These are phyloP conservation scores for Beta lomatogona DNA, from an alignment of 179 eudicot species.

Conservation along the genomic window DNA sequence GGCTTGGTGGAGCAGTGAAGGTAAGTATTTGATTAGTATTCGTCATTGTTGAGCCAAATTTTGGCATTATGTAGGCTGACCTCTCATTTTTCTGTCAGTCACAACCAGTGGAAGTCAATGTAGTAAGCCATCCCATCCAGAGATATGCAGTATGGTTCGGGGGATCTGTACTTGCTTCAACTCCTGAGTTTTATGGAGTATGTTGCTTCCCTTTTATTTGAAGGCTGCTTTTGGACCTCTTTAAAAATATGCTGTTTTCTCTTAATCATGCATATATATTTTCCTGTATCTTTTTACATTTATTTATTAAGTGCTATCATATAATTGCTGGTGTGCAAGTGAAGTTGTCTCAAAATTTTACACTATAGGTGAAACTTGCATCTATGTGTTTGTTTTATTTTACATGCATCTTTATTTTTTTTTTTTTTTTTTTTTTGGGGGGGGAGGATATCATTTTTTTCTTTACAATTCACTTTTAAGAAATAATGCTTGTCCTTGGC, in stretches of 20 bases:
- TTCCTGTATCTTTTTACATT: neutral
- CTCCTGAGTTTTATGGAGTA: conserved; percentile 88
- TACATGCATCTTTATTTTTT: neutral
- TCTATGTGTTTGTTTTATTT: neutral
- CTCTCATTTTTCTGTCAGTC: conserved; percentile 51
- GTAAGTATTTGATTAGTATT: conserved; percentile 35
- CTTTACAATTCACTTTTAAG: neutral
- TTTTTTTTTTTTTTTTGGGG: too few species aligned
- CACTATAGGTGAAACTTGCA: neutral
- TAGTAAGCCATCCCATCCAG: conserved; percentile 95
- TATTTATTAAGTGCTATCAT: neutral
- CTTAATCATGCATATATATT: neutral
- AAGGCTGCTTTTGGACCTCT: neutral
- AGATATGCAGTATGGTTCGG: conserved; percentile 99
- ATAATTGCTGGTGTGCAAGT: neutral
- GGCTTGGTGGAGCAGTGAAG: conserved; percentile 73
- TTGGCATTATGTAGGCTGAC: conserved; percentile 7
- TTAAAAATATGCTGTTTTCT: neutral
- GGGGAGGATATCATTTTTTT: too few species aligned
- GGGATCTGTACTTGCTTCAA: conserved; percentile 97
- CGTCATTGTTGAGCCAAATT: neutral
- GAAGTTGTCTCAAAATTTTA: neutral
- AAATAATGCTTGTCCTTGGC: neutral
- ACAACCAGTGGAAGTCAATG: conserved; percentile 96
- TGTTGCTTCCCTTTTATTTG: conserved; percentile 23